Base-by-base conservation (phyloP, 1,139 yeast genomes). In the Pichia sp. region DNA sequence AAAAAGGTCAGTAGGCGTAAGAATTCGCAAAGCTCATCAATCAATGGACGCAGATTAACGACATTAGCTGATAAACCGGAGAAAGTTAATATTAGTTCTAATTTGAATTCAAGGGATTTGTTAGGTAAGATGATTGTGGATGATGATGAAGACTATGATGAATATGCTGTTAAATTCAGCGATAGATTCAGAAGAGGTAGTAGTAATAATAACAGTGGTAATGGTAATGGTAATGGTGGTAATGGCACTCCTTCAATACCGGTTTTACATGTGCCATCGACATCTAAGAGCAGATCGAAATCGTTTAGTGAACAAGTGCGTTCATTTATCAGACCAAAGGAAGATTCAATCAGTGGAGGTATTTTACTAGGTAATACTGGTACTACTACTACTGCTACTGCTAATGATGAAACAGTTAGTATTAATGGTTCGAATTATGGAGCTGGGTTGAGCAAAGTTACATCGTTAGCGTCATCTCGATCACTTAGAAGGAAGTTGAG, bases 281-380 rank as follows among this genome's bases (percentile, higher is more conserved):
- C 20, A 5, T 11, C 26, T 8, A 38, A 34, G 31, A 28, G 31
- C 24, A 40, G 44, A 24, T 51, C 63, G 20, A 51, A 60, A 28
- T 66, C 72, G 7, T 58, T 68, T 36, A 52, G 60, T 36, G 66
- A 61, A 28, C 67, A 62, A 38, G 59, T 60, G 6, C 58, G 51
- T 40, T 50, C 55, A n/a, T 48, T 60, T n/a, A 58, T 60, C 14
- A 49, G 57, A 40, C 58, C 63, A 12, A 57, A 50, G 38, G 63
- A 58, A 12, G 58, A 52, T 6, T 43, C 58, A 1, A 32, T 41
- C 10, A 40, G 42, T 14, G 55, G 55, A 17, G 56, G 59, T 9
- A 55, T 56, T 31, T 42, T 56, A 28, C 38, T 55, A 21, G 41
- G 45, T 11, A 34, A 21, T 10, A 41, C 36, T 28, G 23, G 35